phyloP scores from a whole-genome alignment of 164 flowering plant genomes.

The Cinnamomum micranthum region DNA sequence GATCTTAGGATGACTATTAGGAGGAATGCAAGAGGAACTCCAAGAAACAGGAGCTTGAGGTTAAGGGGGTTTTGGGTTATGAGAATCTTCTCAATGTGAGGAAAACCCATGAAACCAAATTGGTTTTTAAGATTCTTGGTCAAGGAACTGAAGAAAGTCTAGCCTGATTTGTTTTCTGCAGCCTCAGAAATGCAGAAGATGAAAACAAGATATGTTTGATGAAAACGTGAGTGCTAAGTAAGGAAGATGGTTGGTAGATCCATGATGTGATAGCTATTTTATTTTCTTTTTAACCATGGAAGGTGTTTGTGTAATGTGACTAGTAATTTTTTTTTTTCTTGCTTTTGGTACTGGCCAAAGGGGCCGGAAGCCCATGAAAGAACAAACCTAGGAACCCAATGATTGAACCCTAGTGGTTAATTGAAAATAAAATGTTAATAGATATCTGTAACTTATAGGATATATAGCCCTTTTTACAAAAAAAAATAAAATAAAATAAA shows the following conservation, averaged over 20 bases:
- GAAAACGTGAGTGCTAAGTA: constrained; percentile 35
- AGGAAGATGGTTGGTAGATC: constrained; percentile 25
- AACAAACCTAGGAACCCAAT: too few relatives aligned
- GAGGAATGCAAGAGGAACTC: constrained; percentile 35
- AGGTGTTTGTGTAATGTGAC: too few relatives aligned
- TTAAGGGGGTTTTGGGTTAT: constrained; percentile 34
- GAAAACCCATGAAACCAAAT: constrained; percentile 4
- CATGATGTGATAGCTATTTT: not conserved
- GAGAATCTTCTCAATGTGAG: constrained; percentile 30
- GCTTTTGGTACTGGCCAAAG: too few relatives aligned
- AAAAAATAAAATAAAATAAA: too few relatives aligned
- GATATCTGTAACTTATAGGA: too few relatives aligned
- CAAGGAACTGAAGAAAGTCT: not conserved
- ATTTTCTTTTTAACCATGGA: too few relatives aligned
- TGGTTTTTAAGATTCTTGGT: not conserved
- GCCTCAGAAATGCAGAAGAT: constrained; percentile 40
- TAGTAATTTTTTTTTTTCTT: too few relatives aligned
- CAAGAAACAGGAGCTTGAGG: constrained; percentile 39
- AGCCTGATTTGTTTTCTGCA: constrained; percentile 6
- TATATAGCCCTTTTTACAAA: too few relatives aligned
- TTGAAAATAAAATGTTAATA: too few relatives aligned
- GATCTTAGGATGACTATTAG: constrained; percentile 45
- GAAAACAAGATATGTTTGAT: constrained; percentile 19
- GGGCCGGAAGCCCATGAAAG: too few relatives aligned
- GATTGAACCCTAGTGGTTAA: too few relatives aligned